Conservation (phyloP, 108 stramenopile species). For the Fragilaria crotonensis region DNA sequence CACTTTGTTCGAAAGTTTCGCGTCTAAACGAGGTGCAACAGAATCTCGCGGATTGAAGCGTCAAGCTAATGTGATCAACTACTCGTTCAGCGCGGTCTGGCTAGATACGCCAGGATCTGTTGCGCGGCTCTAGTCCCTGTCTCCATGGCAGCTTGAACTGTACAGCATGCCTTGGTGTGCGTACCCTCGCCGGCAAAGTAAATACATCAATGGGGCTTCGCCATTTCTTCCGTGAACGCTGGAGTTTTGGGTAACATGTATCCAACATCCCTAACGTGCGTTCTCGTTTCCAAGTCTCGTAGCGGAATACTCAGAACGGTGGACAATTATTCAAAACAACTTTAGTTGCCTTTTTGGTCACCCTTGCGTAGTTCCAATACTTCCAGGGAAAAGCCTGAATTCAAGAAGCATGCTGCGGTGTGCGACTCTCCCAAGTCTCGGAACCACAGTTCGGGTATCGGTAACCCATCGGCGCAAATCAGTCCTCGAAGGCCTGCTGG, state of each 20-base stretch:
- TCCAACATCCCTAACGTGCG: too few species aligned
- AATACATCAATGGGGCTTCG: too few species aligned
- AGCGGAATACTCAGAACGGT: slow-evolving; percentile 7
- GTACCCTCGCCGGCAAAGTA: slow-evolving; percentile 47
- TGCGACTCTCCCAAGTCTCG: slow-evolving; percentile 15
- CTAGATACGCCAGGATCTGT: slow-evolving; percentile 17
- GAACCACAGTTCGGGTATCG: slow-evolving; percentile 37
- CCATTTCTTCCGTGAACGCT: too few species aligned
- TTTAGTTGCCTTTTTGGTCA: not conserved
- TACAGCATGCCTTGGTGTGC: slow-evolving; percentile 31
- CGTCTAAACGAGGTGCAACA: too few species aligned
- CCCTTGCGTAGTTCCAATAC: not conserved
- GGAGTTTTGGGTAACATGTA: slow-evolving; percentile 26
- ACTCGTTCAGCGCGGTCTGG: too few species aligned
- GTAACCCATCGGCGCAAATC: slow-evolving; percentile 13
- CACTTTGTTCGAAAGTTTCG: too few species aligned
- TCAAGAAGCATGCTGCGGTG: slow-evolving; percentile 18
- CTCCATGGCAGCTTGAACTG: slow-evolving; percentile 45
- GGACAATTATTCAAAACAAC: slow-evolving; percentile 13
- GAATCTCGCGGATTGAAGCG: too few species aligned
- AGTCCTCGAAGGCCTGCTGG: slow-evolving; percentile 16
- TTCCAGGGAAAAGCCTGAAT: slow-evolving; percentile 22
- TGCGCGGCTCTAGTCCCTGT: slow-evolving; percentile 30
- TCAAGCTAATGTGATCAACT: too few species aligned
- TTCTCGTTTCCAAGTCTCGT: not conserved